Base-by-base conservation (phyloP, 2,329 filamentous ascomycete species). In the Pseudopithomyces maydicus region DNA sequence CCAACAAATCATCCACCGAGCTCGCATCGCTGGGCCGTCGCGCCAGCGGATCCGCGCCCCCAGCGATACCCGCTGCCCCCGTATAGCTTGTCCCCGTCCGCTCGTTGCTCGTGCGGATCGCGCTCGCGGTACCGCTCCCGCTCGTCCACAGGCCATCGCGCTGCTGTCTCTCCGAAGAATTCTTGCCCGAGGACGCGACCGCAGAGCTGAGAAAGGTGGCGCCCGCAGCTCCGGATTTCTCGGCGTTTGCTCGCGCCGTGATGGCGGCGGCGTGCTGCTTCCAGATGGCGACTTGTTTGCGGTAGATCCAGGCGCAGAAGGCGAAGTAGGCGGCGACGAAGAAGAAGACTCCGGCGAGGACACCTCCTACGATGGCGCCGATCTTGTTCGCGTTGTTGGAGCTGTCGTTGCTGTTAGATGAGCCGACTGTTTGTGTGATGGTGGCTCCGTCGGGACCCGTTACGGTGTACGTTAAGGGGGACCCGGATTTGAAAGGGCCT, bases 261-360 rank as follows among this genome's bases (percentile, higher is more conserved):
- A 84, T 79, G 66, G 88, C 84, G 1, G 86, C 85, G 32, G 90
- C 83, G 69, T 92, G 89, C 33, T 83, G 80, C 74, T 88, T 88
- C 80, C 91, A 92, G 10, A 90, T 83, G 29, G 79, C 75, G 15
- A 92, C 83, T 72, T 90, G 89, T 47, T 87, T 87, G 26, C 88
- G 83, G 78, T 92, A 92, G 7, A 92, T 78, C 85, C 87, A 91
- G 17, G 85, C 83, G 74, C 88, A 90, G 79, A 89, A 91, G 44
- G 85, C 87, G 12, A 90, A 82, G 71, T 90, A 91, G 1, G 79
- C 77, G 2, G 87, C 87, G 0, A 86, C 67, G 17, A 89, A 65
- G 46, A 85, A 85, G 4, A 90, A 80, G 3, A 88, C 68, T n/a
- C 87, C 88, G 0, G 90, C 89, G 32, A 92, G 78, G 19, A 88